These are phyloP conservation scores for Fusarium brevicatenulatum DNA, from an alignment of 2,329 filamentous ascomycete species.

Conservation along the genomic window DNA sequence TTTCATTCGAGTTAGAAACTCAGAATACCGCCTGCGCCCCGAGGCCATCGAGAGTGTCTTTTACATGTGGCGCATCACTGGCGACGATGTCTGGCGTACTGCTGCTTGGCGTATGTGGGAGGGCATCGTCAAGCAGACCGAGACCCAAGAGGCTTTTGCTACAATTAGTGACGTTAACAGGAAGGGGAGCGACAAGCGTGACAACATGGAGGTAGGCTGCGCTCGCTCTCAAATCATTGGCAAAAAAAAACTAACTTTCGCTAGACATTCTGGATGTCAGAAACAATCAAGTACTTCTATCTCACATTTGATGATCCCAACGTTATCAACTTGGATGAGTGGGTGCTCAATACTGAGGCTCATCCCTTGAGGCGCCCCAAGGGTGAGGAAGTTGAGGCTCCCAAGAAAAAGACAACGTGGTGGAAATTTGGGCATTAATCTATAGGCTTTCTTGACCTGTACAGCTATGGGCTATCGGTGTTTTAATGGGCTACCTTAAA, in stretches of 20 bases:
- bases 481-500: constrained; percentile 3
- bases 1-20: constrained; percentile 64
- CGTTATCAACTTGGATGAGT: constrained; percentile 74
- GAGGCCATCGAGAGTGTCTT: constrained; percentile 65
- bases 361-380: constrained; percentile 58
- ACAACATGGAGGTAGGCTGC: constrained; percentile 69
- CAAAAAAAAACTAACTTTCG: constrained; percentile 19
- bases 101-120: constrained; percentile 61
- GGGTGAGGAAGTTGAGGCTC: constrained; percentile 20
- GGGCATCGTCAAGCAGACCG: constrained; percentile 53
- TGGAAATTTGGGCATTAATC: constrained; percentile 25
- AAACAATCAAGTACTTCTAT: constrained; percentile 84
- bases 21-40: constrained; percentile 57
- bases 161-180: constrained; percentile 52
- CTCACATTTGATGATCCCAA: constrained; percentile 74
- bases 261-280: constrained; percentile 75
- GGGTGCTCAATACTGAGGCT: constrained; percentile 70
- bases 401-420: constrained; percentile 24
- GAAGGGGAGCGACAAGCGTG: constrained; percentile 51
- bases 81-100: constrained; percentile 56
- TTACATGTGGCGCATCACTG: constrained; percentile 62
- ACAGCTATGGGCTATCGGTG: neutral
- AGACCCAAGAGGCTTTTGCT: constrained; percentile 57
- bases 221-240: neutral
- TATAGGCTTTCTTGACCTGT: neutral